A percentile compares a stretch with the other conserved stretches of the same genome.
Conservation (phyloP, 345 rosid genomes). For the Zanthoxylum bungeanum region DNA sequence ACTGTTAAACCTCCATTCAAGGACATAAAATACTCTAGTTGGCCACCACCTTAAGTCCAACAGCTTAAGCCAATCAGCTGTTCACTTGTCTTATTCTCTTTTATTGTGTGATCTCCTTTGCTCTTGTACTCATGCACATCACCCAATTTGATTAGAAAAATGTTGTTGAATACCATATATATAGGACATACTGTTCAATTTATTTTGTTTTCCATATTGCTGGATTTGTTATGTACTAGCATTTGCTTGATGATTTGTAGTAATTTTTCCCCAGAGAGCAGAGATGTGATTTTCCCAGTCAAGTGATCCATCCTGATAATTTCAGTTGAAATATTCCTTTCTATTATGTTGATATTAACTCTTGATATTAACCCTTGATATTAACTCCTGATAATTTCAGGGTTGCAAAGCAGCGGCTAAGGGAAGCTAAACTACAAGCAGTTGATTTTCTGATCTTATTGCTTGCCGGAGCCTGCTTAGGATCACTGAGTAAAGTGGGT, state of each 20-base stretch:
- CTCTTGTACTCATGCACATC: background rate
- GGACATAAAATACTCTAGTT: background rate
- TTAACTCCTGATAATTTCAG: constrained; percentile 38
- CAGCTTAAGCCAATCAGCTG: background rate
- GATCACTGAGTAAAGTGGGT: constrained; percentile 53
- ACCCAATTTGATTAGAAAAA: background rate
- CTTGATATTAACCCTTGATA: background rate
- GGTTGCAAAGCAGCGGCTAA: constrained; percentile 74
- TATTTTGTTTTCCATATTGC: background rate
- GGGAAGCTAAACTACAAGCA: constrained; percentile 79
- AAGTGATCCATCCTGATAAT: background rate
- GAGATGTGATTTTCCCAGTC: constrained; percentile 6
- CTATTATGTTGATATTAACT: background rate
- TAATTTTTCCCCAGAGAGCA: background rate
- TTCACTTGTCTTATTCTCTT: background rate
- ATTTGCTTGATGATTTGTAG: background rate
- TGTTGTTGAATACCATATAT: background rate
- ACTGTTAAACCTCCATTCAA: background rate
- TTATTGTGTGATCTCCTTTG: background rate
- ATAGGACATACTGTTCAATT: background rate
- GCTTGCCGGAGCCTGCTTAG: constrained; percentile 96
- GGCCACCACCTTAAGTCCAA: background rate
- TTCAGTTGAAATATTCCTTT: background rate
- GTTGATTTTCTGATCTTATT: constrained; percentile 78
- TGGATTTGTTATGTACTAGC: background rate